Evolutionary conservation across 2,329 filamentous ascomycete genomes (phyloP), one percentile per base, ranked within the genome.

Genomic region (Penicillium sp.): DNA sequence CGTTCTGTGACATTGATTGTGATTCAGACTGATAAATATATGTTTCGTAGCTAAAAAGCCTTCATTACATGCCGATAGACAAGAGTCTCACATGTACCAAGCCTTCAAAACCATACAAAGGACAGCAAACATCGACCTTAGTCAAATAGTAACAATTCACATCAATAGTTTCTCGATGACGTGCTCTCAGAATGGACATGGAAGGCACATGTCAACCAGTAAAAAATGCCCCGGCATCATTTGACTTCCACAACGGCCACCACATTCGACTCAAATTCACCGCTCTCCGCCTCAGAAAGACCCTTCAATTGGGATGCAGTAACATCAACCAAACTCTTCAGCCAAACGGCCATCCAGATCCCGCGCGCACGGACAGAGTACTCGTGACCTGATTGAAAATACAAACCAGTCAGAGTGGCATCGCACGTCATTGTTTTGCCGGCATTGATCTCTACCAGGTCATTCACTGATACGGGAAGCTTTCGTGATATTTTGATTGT

Each of bases 301-400:
- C 64, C 48, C n/a, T 59, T 47, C 16, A 70, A 52, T 41, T 70
- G 61, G n/a, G 59, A 55, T 39, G 39, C 43, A 21, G 67, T 66
- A 22, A 73, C 64, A 24, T 68, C 63, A 0, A 62, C 49, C 45
- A 63, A 43, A 10, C 58, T 45, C 11, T 56, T 56, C 11, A 66
- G 58, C 73, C 74, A 76, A 7, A 75, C 52, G 5, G 67, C 67
- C 61, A 73, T 72, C 75, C 74, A 77, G 31, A 59, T 63, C 1
- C 75, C 75, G 19, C 65, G 67, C 0, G 70, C 71, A 27, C 62
- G 61, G 7, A 74, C 64, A 2, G 62, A 58, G 58, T 77, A 77
- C 41, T 67, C 65, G 33, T 68, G 68, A 0, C 70, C 10, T 10
- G 61, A 59, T 13, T 63, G 54, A 24, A 77, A 56, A 6, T 64